Base-by-base conservation (phyloP, 1,284 basidiomycete species). In the Paramarasmius palmivorus region DNA sequence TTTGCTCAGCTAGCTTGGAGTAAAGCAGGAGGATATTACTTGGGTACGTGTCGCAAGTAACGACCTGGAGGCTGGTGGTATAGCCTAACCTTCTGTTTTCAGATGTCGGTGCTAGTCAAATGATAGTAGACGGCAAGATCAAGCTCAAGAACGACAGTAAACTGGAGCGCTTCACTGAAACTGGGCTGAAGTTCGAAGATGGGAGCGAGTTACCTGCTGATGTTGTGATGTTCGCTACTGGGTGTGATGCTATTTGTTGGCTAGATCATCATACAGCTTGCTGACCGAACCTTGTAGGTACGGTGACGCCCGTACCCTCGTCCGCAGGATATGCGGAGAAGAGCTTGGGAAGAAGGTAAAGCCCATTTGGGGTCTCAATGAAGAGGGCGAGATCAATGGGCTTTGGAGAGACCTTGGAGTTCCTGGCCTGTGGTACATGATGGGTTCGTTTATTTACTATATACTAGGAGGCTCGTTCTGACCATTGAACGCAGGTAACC, bases 81-180 rank as follows among this genome's bases (percentile, higher is more conserved):
- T 45, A 26, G 23, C 36, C 48, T 40, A 29, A 17, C 10, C 17
- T 32, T 7, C 76, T 75, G 60, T 77, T 75, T 62, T 68, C 74
- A 70, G 84, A 87, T 55, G 78, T 79, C 39, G 87, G 86, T 52
- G 82, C 78, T 22, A 83, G 81, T 54, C 78, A 88, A 62, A 66
- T 81, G 58, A 79, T 90, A 59, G 76, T 82, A 54, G 81, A 87
- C 56, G 82, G 83, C 22, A 82, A 84, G 63, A 88, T 90, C 70
- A 86, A 86, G 63, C 69, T 90, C 49, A 88, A 88, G 68, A 82
- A 76, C 61, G 82, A 82, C 50, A 75, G 72, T 41, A 70, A 76
- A 51, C 81, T 90, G 57, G 67, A 77, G 53, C 63, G 64, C 26
- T 84, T 80, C 63, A 82, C 76, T 1, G 73, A 76, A 56, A 71